Base-by-base conservation (phyloP, 2,329 filamentous ascomycete species). In the Chrysosporium keratinophilum region DNA sequence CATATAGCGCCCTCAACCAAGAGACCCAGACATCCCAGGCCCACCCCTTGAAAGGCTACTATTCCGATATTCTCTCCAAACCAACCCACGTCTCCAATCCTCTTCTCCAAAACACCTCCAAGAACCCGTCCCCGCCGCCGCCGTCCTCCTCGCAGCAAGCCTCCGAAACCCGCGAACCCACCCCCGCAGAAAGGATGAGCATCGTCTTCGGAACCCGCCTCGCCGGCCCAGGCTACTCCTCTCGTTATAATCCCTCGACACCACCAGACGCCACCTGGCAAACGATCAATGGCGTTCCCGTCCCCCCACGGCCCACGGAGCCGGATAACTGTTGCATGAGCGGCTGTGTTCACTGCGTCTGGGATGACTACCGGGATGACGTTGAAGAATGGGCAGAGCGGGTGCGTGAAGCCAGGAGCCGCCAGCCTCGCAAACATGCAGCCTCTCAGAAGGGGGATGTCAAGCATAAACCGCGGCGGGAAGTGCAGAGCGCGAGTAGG, bases 241-340 rank as follows among this genome's bases (percentile, higher is more conserved):
- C 78, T 58, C 78, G 81, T 40, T 72, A 70, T 54, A 66, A 67
- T 40, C 70, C 81, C 5, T 77, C 76, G 2, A 76, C 80, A 43
- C 73, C 80, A 11, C 73, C 77, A 12, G 75, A 79, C 57, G 82
- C 82, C 48, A 79, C 74, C 7, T 74, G 81, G 56, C 69, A 65
- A 53, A 72, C 68, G 1, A 75, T 96, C 53, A 89, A 87, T 1
- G 91, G 90, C 2, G 79, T 97, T 0, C 71, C 81, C 15, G 85
- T 97, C 3, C 93, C 93, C 1, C 90, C 89, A 0, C 80, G 80
- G 46, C 93, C 93, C 1, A 78, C 82, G 46, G 91, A 98, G 70
- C 93, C 93, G 2, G 93, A 97, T 64, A 96, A 98, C 66, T 98
- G 93, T 77, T 98, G 93, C 71, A 98, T 98, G 93, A 93, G 87